phyloP scores from a whole-genome alignment of 768 basidiomycete genomes.

The Kwoniella bestiolae region DNA sequence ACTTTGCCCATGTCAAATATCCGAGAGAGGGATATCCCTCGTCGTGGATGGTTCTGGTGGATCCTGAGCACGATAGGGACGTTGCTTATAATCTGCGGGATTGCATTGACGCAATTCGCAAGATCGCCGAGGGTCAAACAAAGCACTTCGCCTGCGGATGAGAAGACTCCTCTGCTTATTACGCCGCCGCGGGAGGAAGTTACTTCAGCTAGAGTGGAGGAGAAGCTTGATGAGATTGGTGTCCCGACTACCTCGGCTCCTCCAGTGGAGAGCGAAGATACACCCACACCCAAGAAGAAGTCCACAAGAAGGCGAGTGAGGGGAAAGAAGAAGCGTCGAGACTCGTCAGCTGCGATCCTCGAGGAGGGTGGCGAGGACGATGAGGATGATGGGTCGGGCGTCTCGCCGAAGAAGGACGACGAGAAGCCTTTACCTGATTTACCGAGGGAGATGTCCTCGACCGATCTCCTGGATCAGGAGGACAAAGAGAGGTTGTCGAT shows the following conservation, averaged over 20 bases:
- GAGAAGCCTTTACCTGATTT: slow-evolving; percentile 46
- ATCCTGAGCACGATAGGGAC: slow-evolving; percentile 24
- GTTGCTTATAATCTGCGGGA: slow-evolving; percentile 24
- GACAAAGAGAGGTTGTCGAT: slow-evolving; percentile 53
- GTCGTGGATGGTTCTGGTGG: slow-evolving; percentile 27
- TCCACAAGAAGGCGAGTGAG: slow-evolving; percentile 56
- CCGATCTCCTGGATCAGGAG: slow-evolving; percentile 37
- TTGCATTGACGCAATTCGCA: slow-evolving; percentile 13
- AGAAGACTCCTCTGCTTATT: slow-evolving; percentile 41
- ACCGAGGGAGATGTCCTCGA: slow-evolving; percentile 44
- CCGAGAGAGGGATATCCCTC: slow-evolving; percentile 19
- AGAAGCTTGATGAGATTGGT: neutral
- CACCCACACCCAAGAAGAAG: slow-evolving; percentile 43
- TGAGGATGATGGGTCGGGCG: slow-evolving; percentile 42
- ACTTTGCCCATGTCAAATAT: slow-evolving; percentile 28
- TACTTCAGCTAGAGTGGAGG: neutral
- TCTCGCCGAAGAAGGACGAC: slow-evolving; percentile 38
- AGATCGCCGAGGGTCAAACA: slow-evolving; percentile 9
- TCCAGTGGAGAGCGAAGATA: slow-evolving; percentile 9
- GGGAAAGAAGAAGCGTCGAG: slow-evolving; percentile 63
- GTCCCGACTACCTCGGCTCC: slow-evolving; percentile 12
- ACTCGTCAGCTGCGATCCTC: slow-evolving; percentile 49
- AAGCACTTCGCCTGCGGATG: slow-evolving; percentile 25
- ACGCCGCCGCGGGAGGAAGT: neutral
- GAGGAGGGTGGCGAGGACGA: slow-evolving; percentile 55